Evolutionary conservation across 2,329 filamentous ascomycete genomes (phyloP).

Genomic region (Alternaria arborescens): DNA sequence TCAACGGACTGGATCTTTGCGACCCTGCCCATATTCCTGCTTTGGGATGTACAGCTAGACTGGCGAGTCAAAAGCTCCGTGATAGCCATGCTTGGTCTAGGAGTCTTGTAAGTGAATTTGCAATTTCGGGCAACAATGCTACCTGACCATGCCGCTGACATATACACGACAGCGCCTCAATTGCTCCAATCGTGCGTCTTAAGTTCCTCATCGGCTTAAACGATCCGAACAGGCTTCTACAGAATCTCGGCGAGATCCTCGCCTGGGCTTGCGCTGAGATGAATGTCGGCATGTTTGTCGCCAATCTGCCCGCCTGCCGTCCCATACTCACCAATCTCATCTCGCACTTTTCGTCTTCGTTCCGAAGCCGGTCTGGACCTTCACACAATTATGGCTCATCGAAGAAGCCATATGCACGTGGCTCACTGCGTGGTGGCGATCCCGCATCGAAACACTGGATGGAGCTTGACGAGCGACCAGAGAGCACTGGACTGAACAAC

Average conservation of each 20-base stretch:
- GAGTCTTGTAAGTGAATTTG: slow-evolving; percentile 7
- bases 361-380: not conserved
- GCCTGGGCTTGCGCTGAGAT: slow-evolving; percentile 16
- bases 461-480: slow-evolving; percentile 6
- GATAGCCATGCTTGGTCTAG: slow-evolving; percentile 12
- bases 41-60: slow-evolving; percentile 15
- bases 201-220: slow-evolving; percentile 15
- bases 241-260: slow-evolving; percentile 12
- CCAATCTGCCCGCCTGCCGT: slow-evolving; percentile 15
- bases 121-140: not conserved
- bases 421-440: not conserved
- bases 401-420: not conserved
- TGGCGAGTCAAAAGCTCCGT: slow-evolving; percentile 16
- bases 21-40: slow-evolving; percentile 11
- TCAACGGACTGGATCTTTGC: slow-evolving; percentile 17
- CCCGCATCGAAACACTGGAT: slow-evolving; percentile 7
- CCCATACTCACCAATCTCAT: slow-evolving; percentile 12
- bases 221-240: slow-evolving; percentile 4
- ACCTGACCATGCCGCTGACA: too few species aligned
- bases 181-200: slow-evolving; percentile 14
- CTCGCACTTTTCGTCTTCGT: slow-evolving; percentile 10
- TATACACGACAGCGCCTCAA: slow-evolving; percentile 5
- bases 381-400: not conserved
- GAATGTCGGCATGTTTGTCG: slow-evolving; percentile 19
- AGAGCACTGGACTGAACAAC: not conserved